phyloP scores from a whole-genome alignment of 345 rosid species.

The Erodium maritimum region DNA sequence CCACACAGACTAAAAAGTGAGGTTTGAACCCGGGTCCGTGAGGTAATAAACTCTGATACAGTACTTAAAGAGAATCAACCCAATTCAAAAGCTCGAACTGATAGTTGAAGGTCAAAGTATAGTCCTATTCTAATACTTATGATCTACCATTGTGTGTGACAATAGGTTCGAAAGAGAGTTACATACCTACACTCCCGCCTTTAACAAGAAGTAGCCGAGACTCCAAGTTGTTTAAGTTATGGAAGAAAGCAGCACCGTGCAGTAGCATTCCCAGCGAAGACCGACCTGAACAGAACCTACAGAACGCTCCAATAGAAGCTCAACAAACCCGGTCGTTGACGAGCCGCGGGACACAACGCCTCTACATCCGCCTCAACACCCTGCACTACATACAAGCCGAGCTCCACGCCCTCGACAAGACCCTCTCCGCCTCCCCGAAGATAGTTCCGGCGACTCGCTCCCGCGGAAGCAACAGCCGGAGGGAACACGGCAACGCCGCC shows the following conservation, averaged over 20 bases:
- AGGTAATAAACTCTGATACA: too few relatives aligned
- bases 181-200: conserved; percentile 74
- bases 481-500: conserved; percentile 10
- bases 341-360: conserved; percentile 87
- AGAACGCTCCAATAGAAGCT: conserved; percentile 15
- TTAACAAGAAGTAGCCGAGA: conserved; percentile 73
- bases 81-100: too few relatives aligned
- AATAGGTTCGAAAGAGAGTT: conserved; percentile 68
- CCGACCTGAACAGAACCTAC: conserved; percentile 10
- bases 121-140: too few relatives aligned
- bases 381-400: conserved; percentile 61
- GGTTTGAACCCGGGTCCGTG: too few relatives aligned
- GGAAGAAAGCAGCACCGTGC: conserved; percentile 75
- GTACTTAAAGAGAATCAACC: too few relatives aligned
- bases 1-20: too few relatives aligned
- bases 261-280: conserved; percentile 19
- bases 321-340: conserved; percentile 78
- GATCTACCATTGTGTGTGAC: too few relatives aligned
- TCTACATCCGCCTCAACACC: conserved; percentile 77
- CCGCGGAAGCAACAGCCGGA: conserved; percentile 19
- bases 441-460: conserved; percentile 26
- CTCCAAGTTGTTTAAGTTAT: conserved; percentile 49
- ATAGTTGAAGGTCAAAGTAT: too few relatives aligned
- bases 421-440: conserved; percentile 57
- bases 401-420: conserved; percentile 71